phyloP scores from a whole-genome alignment of 768 basidiomycete genomes.

The Tulasnella sp. region DNA sequence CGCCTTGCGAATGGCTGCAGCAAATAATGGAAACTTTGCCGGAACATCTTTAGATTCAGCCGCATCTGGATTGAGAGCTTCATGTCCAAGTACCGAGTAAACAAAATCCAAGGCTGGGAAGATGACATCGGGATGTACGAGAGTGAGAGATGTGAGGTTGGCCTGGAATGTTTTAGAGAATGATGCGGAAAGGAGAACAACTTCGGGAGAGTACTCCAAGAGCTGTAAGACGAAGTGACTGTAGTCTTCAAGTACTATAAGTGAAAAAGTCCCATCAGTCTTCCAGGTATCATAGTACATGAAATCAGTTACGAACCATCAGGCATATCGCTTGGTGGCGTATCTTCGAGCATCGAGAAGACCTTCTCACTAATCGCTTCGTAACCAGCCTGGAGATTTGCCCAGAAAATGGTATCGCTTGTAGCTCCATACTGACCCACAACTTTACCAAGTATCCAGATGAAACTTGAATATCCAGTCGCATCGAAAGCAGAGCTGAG shows the following conservation, averaged over 20 bases:
- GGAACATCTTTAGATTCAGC: conserved; percentile 30
- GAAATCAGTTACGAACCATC: conserved; percentile 54
- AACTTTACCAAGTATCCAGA: conserved; percentile 90
- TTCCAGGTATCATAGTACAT: not conserved
- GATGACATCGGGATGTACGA: conserved; percentile 70
- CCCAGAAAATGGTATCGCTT: conserved; percentile 41
- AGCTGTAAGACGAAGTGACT: conserved; percentile 64
- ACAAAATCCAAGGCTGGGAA: conserved; percentile 72
- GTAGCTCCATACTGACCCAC: conserved; percentile 64
- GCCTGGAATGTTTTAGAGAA: conserved; percentile 70
- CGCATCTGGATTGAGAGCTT: conserved; percentile 40
- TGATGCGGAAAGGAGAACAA: conserved; percentile 63
- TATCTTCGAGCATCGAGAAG: conserved; percentile 50
- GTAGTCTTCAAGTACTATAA: conserved; percentile 85
- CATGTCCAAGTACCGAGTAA: conserved; percentile 60
- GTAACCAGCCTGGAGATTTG: conserved; percentile 48
- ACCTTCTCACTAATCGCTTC: conserved; percentile 66
- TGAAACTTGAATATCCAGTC: conserved; percentile 70
- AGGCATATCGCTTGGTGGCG: conserved; percentile 60
- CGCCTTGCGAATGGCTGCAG: conserved; percentile 44
- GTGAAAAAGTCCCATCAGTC: conserved; percentile 9
- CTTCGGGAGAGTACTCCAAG: conserved; percentile 51
- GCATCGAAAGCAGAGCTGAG: conserved; percentile 69
- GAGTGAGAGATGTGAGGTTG: conserved; percentile 62
- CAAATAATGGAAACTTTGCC: conserved; percentile 50